Evolutionary conservation across 208 protist species (phyloP), one percentile per base, ranked within the genome.

Genomic region (Entamoeba invadens): DNA sequence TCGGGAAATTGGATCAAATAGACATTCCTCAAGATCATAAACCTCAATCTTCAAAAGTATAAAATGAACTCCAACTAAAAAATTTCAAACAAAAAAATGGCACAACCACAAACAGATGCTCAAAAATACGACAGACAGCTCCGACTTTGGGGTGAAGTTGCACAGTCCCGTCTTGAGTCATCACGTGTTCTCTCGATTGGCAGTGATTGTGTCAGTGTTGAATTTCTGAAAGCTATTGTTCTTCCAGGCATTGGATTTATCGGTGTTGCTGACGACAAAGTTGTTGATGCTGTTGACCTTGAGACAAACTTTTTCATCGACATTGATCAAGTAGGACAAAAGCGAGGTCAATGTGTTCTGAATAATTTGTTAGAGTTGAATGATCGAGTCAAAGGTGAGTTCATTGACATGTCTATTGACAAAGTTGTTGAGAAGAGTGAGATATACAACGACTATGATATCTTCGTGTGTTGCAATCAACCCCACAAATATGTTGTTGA

Each of bases 171-270:
- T 31, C 45, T 92, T 38, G 45, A 45, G 14, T 42, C 3, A 1
- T 46, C 21, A 38, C 31, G 5, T 16, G 45, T 92, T 92, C 10
- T 92, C n/a, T 38, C 45, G 14, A 45, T 92, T 92, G 91, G 91
- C 16, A 50, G 44, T 92, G 31, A 45, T 38, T 35, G 21, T 47
- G 38, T 46, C 50, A 16, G 45, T 6, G 38, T 16, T 92, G 91
- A 92, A 92, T 47, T 46, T 38, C 35, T 92, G 21, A 92, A 92
- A 47, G 2, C 44, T 42, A 45, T 92, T 92, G 91, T 92, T 46
- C 91, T 92, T 46, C 91, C 91, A 47, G 91, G 91, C n/a, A 47
- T 92, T 92, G 91, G 91, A 45, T 50, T 38, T n/a, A 46, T 92
- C 6, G 31, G 44, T 4, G 50, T 92, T n/a, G 44, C 45, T 42